A percentile compares a stretch with the other conserved stretches of the same genome.
phyloP scores from a whole-genome alignment of 257 asterid genomes.

The Nicotiana otophora region DNA sequence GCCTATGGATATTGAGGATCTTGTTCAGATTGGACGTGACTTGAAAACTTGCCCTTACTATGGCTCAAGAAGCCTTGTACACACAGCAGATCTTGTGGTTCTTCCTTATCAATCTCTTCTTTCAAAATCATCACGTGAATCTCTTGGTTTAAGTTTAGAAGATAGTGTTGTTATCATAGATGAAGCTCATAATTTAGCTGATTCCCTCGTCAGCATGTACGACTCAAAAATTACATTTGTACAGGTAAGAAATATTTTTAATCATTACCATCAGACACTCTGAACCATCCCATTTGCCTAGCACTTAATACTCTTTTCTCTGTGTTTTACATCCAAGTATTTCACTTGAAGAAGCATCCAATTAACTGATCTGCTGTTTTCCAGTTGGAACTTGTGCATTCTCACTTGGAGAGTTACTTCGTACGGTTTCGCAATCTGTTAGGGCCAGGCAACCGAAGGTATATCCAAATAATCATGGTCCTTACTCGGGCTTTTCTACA shows the following conservation, averaged over 20 bases:
- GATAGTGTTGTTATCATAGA: conserved; percentile 74
- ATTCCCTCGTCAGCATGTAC: conserved; percentile 84
- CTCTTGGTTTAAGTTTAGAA: conserved; percentile 75
- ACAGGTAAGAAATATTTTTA: conserved; percentile 46
- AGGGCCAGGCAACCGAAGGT: conserved; percentile 92
- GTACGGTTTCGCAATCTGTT: conserved; percentile 60
- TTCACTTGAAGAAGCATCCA: conserved; percentile 11
- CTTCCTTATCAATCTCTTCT: conserved; percentile 98
- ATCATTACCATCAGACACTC: neutral
- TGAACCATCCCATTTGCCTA: neutral
- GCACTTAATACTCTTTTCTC: neutral
- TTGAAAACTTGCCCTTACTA: conserved; percentile 89
- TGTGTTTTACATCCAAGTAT: conserved; percentile 9
- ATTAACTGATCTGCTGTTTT: conserved; percentile 17
- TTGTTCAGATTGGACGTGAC: conserved; percentile 65
- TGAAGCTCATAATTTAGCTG: conserved; percentile 98
- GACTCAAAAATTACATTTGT: conserved; percentile 65
- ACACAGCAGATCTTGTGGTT: conserved; percentile 80
- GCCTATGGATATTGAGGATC: conserved; percentile 93
- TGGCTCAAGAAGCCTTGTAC: conserved; percentile 82
- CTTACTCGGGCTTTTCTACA: conserved; percentile 60
- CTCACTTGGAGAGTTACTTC: conserved; percentile 65
- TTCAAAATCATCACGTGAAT: conserved; percentile 88
- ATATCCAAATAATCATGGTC: conserved; percentile 80
- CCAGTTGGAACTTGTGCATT: conserved; percentile 70